These are phyloP conservation scores for Marchantia paleacea DNA, from an alignment of 225 moss, liverwort and hornwort species.

Conservation along the genomic window DNA sequence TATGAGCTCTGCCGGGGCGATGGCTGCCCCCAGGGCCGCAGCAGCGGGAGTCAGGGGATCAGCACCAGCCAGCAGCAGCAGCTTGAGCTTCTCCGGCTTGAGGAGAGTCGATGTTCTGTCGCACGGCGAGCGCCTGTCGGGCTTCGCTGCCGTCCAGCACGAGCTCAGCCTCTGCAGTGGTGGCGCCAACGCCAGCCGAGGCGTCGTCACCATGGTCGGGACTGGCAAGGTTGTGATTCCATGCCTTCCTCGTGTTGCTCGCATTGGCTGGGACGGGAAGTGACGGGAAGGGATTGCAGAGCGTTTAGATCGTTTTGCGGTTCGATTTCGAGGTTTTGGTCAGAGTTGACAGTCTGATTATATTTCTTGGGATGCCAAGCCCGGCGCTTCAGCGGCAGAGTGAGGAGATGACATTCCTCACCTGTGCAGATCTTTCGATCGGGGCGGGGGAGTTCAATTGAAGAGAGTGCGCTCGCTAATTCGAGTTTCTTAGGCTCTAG, in stretches of 20 bases:
- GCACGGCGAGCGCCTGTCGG: conserved; percentile 6
- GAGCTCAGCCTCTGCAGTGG: conserved; percentile 15
- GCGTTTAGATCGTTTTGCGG: neutral
- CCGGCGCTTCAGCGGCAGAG: neutral
- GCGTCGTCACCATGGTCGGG: conserved; percentile 75
- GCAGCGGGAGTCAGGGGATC: neutral
- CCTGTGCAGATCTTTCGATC: neutral
- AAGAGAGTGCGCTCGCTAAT: neutral
- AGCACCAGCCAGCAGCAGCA: conserved; percentile 10
- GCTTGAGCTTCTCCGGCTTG: conserved; percentile 29
- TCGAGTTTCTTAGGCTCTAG: neutral
- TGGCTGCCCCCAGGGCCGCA: neutral
- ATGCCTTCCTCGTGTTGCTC: neutral
- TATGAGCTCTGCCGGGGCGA: neutral
- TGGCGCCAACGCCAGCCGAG: conserved; percentile 25
- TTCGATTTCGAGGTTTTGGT: neutral
- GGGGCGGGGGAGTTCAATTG: neutral
- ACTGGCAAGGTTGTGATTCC: conserved; percentile 53
- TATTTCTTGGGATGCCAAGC: neutral
- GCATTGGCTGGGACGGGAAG: neutral
- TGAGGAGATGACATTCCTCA: neutral
- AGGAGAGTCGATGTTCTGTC: conserved; percentile 21
- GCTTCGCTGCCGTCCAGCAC: conserved; percentile 34
- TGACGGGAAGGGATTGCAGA: neutral
- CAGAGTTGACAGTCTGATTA: neutral